Base-by-base conservation (phyloP, 108 stramenopile genomes). In the Phaeodactylum tricornutum region DNA sequence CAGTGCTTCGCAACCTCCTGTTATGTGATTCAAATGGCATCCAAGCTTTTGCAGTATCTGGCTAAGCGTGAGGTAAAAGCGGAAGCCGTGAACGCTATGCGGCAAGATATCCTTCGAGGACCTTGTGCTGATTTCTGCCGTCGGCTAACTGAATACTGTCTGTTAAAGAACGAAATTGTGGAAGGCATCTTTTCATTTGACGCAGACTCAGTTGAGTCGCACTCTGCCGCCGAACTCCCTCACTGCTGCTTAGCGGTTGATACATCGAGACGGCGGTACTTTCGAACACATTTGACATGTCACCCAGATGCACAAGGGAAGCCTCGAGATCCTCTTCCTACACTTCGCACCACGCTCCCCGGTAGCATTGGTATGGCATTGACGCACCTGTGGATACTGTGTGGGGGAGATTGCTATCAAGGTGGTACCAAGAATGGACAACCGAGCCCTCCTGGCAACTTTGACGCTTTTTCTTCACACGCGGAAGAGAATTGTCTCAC, bases 101-200 rank as follows among this genome's bases (percentile, higher is more conserved):
- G 39, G 28, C 15, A 43, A 7, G 64, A 69, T 14, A 53, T 61
- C 40, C 49, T 69, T 1, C 22, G 22, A 9, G 47, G 63, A 1
- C 34, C 30, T 5, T 61, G 73, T 41, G 73, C 64, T 6, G 67
- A 74, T 37, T 60, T 74, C 2, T 55, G 64, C 5, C 45, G 65
- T 15, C 67, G 67, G 7, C 55, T 74, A 8, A 68, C 67, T 29
- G 55, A 69, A 35, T 65, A 57, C 36, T 56, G 64, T 31, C 27
- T 74, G 34, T 62, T 43, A 15, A 59, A 65, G 30, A 41, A 65
- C 3, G 59, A 66, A 41, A 56, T 26, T 16, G 4, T 57, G 7
- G 47, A 50, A 2, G 29, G n/a, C 37, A 29, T 56, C 1, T 72
- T 62, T 35, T 54, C 50, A 14, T 62, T 72, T 61, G 26, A 43